Conservation (phyloP, 116 monocot genomes). For the Iris pallida region DNA sequence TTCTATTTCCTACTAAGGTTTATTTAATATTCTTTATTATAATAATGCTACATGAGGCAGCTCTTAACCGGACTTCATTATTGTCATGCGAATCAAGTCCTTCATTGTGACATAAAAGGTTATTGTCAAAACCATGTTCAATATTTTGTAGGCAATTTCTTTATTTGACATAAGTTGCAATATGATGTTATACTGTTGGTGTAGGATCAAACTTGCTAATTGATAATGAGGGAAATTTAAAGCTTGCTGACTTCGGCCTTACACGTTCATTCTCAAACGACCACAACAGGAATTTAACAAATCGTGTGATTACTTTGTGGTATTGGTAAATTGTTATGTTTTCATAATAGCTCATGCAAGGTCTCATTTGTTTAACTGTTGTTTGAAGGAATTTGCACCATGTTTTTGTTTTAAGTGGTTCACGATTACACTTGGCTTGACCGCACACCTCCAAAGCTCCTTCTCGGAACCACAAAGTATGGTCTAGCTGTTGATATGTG, state of each 20-base stretch:
- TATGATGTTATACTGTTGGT: constrained; percentile 15
- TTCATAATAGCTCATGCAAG: too few species aligned
- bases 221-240: constrained; percentile 94
- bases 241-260: constrained; percentile 99
- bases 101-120: constrained; percentile 96
- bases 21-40: too few species aligned
- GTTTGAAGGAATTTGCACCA: too few species aligned
- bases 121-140: too few species aligned
- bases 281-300: constrained; percentile 83
- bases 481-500: constrained; percentile 98
- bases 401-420: too few species aligned
- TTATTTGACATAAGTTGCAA: constrained; percentile 5
- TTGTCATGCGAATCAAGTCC: constrained; percentile 91
- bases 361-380: too few species aligned
- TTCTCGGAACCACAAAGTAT: constrained; percentile 90
- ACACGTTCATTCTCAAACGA: constrained; percentile 89
- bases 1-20: too few species aligned
- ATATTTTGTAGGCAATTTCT: too few species aligned
- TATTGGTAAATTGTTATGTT: constrained; percentile 48
- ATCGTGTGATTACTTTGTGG: constrained; percentile 94
- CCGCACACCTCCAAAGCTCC: constrained; percentile 81
- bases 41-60: constrained; percentile 96
- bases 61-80: constrained; percentile 91
- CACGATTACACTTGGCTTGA: background rate
- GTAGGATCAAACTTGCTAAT: constrained; percentile 93